Evolutionary conservation across 495 filamentous ascomycete species (phyloP).

Genomic region (Aspergillus sparsus): DNA sequence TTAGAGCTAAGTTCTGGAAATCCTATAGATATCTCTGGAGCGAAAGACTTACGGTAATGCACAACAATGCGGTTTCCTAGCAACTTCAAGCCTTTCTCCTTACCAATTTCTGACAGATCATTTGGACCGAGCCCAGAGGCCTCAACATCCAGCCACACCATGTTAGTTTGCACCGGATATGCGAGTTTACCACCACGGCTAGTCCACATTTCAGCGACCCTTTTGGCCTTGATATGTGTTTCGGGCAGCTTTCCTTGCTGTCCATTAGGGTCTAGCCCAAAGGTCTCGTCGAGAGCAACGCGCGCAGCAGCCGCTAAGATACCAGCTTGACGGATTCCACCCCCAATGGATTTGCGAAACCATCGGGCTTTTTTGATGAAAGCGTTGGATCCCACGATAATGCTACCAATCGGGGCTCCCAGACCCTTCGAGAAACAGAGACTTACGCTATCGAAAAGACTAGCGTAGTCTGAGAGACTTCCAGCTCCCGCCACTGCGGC

Average conservation of each 20-base stretch:
- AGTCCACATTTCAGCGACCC: conserved; percentile 64
- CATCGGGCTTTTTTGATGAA: conserved; percentile 74
- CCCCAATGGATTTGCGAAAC: conserved; percentile 83
- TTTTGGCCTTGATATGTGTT: conserved; percentile 65
- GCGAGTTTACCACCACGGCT: conserved; percentile 51
- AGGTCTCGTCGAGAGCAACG: conserved; percentile 57
- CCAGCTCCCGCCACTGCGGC: conserved; percentile 62
- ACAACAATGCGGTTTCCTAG: conserved; percentile 43
- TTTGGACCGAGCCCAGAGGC: conserved; percentile 43
- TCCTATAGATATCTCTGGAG: background rate
- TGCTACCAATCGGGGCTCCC: conserved; percentile 83
- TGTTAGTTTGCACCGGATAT: conserved; percentile 72
- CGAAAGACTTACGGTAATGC: conserved; percentile 47
- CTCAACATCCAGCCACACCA: conserved; percentile 87
- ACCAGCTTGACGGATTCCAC: conserved; percentile 72
- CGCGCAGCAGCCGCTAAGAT: conserved; percentile 50
- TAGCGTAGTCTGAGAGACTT: conserved; percentile 65
- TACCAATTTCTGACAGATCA: conserved; percentile 43
- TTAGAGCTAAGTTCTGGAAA: conserved; percentile 23
- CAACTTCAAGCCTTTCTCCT: conserved; percentile 42
- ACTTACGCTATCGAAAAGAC: conserved; percentile 74
- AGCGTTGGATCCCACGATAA: conserved; percentile 65
- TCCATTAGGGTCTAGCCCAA: conserved; percentile 59
- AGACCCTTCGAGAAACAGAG: conserved; percentile 90
- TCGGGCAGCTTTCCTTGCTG: conserved; percentile 62